Conservation (phyloP, 2,329 filamentous ascomycete species). For the Fusarium clavum region DNA sequence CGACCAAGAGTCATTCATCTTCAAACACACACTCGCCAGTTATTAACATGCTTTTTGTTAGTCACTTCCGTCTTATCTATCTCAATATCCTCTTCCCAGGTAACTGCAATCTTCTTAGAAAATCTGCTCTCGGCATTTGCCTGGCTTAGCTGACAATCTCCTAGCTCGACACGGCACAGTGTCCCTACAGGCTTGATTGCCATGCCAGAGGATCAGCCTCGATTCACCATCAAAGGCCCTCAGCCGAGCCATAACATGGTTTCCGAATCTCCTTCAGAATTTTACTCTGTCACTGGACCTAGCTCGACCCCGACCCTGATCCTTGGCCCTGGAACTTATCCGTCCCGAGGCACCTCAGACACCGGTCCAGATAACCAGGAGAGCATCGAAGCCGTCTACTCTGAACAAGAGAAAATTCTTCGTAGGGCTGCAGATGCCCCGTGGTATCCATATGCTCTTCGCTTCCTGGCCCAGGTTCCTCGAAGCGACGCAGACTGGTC, state of each 20-base stretch:
- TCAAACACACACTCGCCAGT: neutral
- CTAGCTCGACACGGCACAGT: neutral
- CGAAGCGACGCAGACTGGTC: constrained; percentile 23
- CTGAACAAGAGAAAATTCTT: neutral
- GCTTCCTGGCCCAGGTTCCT: constrained; percentile 23
- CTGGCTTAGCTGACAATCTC: neutral
- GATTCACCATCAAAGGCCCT: constrained; percentile 18
- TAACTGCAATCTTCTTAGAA: neutral
- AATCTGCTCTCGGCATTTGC: neutral
- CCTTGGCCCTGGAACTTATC: neutral
- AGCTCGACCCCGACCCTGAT: neutral
- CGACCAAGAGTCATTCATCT: neutral
- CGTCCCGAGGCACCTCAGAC: neutral
- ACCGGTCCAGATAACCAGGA: neutral
- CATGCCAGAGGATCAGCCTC: neutral
- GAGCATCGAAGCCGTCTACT: neutral
- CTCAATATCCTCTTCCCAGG: neutral
- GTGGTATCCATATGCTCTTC: constrained; percentile 23
- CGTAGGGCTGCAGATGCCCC: neutral
- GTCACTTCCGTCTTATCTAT: neutral
- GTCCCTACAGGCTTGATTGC: no score
- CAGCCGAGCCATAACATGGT: neutral
- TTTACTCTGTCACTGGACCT: neutral
- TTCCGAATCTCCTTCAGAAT: constrained; percentile 1
- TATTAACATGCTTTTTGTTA: neutral